phyloP scores from a whole-genome alignment of 768 basidiomycete species.

The Phlebiopsis gigantea region DNA sequence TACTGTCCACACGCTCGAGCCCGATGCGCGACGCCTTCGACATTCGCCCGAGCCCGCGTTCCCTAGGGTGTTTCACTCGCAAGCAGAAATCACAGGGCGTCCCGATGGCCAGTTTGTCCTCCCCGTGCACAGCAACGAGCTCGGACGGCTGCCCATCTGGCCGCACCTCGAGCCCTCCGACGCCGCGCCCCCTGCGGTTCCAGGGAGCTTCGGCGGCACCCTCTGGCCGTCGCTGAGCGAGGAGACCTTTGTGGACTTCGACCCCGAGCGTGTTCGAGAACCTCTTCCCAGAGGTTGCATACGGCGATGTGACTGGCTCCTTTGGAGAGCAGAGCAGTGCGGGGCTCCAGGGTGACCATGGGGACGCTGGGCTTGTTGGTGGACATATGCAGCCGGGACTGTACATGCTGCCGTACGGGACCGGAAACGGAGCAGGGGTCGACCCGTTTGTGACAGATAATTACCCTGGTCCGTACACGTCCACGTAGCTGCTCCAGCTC shows the following conservation, averaged over 20 bases:
- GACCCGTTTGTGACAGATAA: no score
- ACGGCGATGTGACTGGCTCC: background rate
- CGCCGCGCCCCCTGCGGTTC: constrained; percentile 28
- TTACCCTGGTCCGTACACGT: no score
- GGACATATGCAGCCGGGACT: no score
- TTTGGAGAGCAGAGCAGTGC: no score
- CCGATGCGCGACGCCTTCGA: background rate
- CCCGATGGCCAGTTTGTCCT: background rate
- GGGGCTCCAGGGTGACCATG: no score
- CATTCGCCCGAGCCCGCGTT: background rate
- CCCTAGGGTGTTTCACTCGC: no score
- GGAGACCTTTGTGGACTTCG: background rate
- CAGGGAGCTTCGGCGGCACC: background rate
- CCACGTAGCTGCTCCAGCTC: no score
- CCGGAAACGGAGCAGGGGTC: no score
- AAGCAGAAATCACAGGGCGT: no score
- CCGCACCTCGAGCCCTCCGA: background rate
- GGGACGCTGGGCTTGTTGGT: no score
- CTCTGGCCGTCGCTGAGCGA: background rate
- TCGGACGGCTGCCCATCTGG: constrained; percentile 31
- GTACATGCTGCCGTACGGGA: no score
- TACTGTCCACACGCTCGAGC: background rate
- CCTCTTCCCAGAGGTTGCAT: background rate
- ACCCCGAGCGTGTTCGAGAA: background rate
- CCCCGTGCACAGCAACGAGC: constrained; percentile 1